A percentile compares a stretch with the other conserved stretches of the same genome.
Evolutionary conservation across 345 rosid species (phyloP).

Genomic region (Rhodomyrtus tomentosa): DNA sequence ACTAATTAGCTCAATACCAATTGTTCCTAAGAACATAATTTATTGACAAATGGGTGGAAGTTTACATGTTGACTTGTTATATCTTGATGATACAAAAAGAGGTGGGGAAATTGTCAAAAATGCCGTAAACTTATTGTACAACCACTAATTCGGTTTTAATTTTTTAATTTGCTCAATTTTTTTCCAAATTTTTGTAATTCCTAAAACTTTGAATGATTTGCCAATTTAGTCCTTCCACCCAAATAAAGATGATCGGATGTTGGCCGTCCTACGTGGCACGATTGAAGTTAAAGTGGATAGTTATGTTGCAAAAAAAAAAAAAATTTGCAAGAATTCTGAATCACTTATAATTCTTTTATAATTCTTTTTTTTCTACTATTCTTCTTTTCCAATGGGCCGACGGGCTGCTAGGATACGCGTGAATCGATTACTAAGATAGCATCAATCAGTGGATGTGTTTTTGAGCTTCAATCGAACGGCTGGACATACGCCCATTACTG

Average conservation of each 20-base stretch:
- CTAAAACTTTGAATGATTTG: rapidly evolving
- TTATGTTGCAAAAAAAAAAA: too few species aligned
- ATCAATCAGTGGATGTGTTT: not conserved
- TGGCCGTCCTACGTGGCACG: too few species aligned
- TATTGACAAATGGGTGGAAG: not conserved
- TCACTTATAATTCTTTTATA: not conserved
- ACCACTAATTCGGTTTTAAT: rapidly evolving
- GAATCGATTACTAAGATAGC: not conserved
- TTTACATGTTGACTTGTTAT: not conserved
- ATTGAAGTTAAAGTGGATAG: not conserved
- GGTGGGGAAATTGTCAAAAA: not conserved
- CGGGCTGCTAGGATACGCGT: not conserved
- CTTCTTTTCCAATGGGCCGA: not conserved
- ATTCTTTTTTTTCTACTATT: too few species aligned
- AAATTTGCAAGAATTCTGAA: not conserved
- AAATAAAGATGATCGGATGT: too few species aligned
- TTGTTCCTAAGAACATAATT: not conserved
- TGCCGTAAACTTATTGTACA: rapidly evolving
- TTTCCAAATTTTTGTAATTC: rapidly evolving
- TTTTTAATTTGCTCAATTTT: rapidly evolving
- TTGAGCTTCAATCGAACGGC: not conserved
- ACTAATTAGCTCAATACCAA: not conserved
- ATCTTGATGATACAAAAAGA: not conserved
- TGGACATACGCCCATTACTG: not conserved
- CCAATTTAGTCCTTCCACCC: not conserved